These are phyloP conservation scores for Nicotiana paniculata DNA, from an alignment of 257 asterid species.

Conservation along the genomic window DNA sequence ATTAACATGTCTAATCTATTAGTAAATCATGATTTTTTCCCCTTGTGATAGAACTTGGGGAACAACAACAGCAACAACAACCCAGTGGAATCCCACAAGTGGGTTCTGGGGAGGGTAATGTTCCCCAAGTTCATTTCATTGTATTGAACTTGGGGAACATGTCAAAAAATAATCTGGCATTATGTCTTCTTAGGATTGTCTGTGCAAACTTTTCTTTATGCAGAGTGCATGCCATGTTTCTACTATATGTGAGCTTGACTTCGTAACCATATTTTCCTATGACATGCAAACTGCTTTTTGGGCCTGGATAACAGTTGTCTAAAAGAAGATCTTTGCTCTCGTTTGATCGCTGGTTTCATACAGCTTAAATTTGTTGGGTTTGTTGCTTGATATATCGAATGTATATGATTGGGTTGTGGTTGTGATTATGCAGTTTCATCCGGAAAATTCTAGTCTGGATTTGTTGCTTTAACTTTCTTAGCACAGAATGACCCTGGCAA, in stretches of 20 bases:
- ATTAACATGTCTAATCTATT: background rate
- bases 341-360: background rate
- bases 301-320: background rate
- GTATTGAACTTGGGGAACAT: background rate
- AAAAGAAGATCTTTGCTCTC: background rate
- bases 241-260: background rate
- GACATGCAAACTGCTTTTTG: background rate
- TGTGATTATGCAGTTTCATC: background rate
- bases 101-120: too few species aligned
- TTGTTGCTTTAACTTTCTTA: conserved; percentile 55
- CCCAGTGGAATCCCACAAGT: too few species aligned
- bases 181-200: background rate
- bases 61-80: background rate
- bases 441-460: background rate
- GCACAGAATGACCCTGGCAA: conserved; percentile 82
- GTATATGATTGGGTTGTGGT: background rate
- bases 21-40: background rate
- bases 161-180: background rate
- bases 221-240: background rate
- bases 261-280: background rate
- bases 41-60: background rate
- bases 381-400: background rate
- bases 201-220: background rate
- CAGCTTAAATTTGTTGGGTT: background rate
- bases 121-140: background rate